Percentiles rank a stretch among this genome's conserved stretches.
phyloP scores from a whole-genome alignment of 371 early-diverging fungal genomes.

The Dentiscutata heterogama region DNA sequence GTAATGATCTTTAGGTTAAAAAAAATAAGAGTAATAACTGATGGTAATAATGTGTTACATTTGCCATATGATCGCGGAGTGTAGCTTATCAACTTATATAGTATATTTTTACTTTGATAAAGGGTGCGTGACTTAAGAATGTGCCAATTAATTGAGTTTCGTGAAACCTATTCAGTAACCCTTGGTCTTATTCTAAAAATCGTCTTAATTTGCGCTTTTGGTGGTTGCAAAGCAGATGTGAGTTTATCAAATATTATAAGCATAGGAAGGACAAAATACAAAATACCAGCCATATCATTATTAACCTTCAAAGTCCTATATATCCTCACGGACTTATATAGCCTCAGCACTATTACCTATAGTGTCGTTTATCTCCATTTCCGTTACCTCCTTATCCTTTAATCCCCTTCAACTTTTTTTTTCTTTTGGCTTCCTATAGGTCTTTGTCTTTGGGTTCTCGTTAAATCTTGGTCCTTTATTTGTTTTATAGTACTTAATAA shows the following conservation, averaged over 20 bases:
- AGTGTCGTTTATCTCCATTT: no score
- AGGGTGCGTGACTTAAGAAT: background rate
- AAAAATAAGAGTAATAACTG: no score
- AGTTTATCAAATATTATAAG: conserved; percentile 11
- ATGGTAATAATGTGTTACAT: no score
- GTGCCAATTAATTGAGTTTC: background rate
- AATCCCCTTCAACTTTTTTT: background rate
- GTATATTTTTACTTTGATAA: no score
- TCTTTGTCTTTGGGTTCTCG: conserved; percentile 21
- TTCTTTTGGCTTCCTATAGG: background rate
- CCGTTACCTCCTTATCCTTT: background rate
- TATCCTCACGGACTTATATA: background rate
- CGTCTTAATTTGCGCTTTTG: conserved; percentile 2
- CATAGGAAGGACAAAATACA: conserved; percentile 7
- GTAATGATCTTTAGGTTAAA: no score
- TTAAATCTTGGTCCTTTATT: background rate
- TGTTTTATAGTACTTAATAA: conserved; percentile 31
- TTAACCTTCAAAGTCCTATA: background rate
- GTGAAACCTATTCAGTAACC: conserved; percentile 5
- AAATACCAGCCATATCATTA: background rate
- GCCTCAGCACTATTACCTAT: no score
- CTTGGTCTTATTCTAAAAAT: no score
- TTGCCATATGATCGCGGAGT: no score
- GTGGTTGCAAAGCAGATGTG: conserved; percentile 13
- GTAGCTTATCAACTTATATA: no score